A percentile compares a stretch with the other conserved stretches of the same genome.
Evolutionary conservation across 1,284 basidiomycete genomes (phyloP).

Genomic region (Trametes pubescens): DNA sequence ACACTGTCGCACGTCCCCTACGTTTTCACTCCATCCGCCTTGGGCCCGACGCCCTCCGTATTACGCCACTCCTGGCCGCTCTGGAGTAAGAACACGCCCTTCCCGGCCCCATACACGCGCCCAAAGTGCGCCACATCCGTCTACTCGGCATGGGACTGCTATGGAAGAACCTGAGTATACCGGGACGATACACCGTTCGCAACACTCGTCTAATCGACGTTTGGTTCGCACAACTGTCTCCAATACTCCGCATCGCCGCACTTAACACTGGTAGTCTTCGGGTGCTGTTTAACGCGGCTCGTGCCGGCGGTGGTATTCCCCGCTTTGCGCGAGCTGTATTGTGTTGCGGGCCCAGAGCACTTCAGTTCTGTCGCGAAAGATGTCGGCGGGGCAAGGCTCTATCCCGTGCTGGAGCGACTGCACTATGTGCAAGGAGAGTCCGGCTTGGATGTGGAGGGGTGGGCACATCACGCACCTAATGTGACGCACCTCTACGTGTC

Average conservation of each 20-base stretch:
- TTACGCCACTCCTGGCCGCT: not conserved
- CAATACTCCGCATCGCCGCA: not conserved
- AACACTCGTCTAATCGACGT: too few relatives aligned
- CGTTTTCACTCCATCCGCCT: constrained; percentile 1
- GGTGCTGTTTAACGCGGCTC: not conserved
- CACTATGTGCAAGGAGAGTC: not conserved
- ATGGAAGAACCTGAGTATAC: too few relatives aligned
- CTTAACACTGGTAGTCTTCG: not conserved
- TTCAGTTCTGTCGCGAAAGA: not conserved
- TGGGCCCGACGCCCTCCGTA: not conserved
- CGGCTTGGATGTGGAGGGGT: not conserved
- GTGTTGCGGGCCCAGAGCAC: not conserved
- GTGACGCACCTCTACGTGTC: not conserved
- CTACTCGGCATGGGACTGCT: too few relatives aligned
- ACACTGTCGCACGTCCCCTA: not conserved
- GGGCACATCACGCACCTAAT: not conserved
- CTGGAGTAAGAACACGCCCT: not conserved
- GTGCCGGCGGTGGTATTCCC: not conserved
- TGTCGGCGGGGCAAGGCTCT: not conserved
- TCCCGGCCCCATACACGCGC: not conserved
- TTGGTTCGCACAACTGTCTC: too few relatives aligned
- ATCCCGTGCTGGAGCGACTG: not conserved
- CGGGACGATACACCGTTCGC: too few relatives aligned
- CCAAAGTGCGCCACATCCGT: not conserved
- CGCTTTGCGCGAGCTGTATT: not conserved